Evolutionary conservation across 2,329 filamentous ascomycete genomes (phyloP), one percentile per base, ranked within the genome.

Genomic region (Escovopsis sp.): DNA sequence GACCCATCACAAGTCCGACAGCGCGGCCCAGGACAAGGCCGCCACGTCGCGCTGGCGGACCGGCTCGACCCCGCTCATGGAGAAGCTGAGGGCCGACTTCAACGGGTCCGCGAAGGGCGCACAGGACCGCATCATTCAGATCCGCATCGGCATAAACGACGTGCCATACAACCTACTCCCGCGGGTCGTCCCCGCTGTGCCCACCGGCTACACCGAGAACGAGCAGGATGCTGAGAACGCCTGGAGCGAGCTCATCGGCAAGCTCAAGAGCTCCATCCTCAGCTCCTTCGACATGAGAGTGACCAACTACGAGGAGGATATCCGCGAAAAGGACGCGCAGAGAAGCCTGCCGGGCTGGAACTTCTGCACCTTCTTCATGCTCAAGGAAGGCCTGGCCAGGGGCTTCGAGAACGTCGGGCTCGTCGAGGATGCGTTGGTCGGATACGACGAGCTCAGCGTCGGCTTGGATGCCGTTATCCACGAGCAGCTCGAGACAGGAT

Each of bases 281-380:
- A 75, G 76, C 6, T 94, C 88, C 1, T 98, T 98, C 56, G 89
- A 96, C 62, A 71, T 80, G 51, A 77, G 91, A 8, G 91, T 98
- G 1, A 79, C 76, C 15, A 89, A 96, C 53, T 98, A 98, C 58
- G 91, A 98, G 60, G 88, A 95, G 45, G 91, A 98, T 51, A 94
- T 98, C 50, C 83, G 85, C 47, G 91, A 95, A 59, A 91, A 88
- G 55, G 89, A 96, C 51, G 75, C 81, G 0, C 88, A 96, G 58
- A 74, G 89, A 37, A 79, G 70, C 30, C 64, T 98, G 14, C 91
- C 91, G 0, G 91, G 91, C 0, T 98, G 91, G 91, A 98, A 98
- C 56, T 98, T 98, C 57, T 96, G 91, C 61, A 98, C 91, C 0
- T 98, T 98, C 58, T 98, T 98, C 58, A 88, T 98, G 13, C 70